Evolutionary conservation across 768 basidiomycete genomes (phyloP).

Genomic region (Termitomyces sp.): DNA sequence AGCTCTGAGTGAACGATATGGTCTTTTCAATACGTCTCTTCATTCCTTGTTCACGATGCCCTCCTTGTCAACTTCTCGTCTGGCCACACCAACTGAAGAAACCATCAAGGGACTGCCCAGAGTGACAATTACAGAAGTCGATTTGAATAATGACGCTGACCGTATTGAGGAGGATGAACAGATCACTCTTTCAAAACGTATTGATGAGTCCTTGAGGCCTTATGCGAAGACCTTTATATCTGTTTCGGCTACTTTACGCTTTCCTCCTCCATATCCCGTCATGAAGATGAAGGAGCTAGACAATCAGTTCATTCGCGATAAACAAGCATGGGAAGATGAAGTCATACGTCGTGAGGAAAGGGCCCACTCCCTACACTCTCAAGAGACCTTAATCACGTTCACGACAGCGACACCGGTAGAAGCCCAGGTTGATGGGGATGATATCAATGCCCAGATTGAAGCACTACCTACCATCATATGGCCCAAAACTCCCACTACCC

Average conservation of each 20-base stretch:
- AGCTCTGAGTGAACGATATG: slow-evolving; percentile 19
- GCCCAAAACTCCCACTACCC: slow-evolving; percentile 29
- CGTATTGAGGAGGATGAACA: slow-evolving; percentile 71
- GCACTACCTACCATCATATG: slow-evolving; percentile 32
- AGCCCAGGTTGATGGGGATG: slow-evolving; percentile 28
- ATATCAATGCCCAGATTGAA: slow-evolving; percentile 68
- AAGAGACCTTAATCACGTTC: slow-evolving; percentile 29
- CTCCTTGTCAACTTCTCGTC: slow-evolving; percentile 25
- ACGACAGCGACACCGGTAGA: slow-evolving; percentile 26
- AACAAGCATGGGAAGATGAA: slow-evolving; percentile 84
- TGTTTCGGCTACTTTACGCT: slow-evolving; percentile 86
- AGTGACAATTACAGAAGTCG: slow-evolving; percentile 24
- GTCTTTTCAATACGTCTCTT: slow-evolving; percentile 15
- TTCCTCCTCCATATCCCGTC: slow-evolving; percentile 88
- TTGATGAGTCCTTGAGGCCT: slow-evolving; percentile 76
- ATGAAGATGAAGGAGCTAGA: slow-evolving; percentile 86
- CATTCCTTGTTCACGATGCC: slow-evolving; percentile 20
- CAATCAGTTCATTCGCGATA: slow-evolving; percentile 61
- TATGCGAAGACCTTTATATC: slow-evolving; percentile 88
- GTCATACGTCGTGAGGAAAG: slow-evolving; percentile 73
- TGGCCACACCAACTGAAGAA: slow-evolving; percentile 20
- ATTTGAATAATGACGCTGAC: slow-evolving; percentile 37
- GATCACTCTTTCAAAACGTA: slow-evolving; percentile 63
- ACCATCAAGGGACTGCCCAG: slow-evolving; percentile 1
- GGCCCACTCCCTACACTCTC: slow-evolving; percentile 32